Base-by-base conservation (phyloP, 352 stramenopile genomes). In the Phytopythium delawarense region DNA sequence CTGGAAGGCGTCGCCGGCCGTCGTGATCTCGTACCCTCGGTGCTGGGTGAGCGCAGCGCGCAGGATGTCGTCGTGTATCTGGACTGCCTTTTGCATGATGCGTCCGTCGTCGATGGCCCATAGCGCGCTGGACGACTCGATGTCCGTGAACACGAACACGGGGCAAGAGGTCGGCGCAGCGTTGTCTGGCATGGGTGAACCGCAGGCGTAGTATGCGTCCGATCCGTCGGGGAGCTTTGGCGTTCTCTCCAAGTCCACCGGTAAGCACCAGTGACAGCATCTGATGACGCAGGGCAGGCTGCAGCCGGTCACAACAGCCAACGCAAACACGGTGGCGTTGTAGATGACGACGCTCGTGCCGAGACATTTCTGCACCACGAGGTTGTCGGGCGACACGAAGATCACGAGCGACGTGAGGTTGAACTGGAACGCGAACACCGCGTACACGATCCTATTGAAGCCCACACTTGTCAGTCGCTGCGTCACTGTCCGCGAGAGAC, bases 1-100 rank as follows among this genome's bases (percentile, higher is more conserved):
- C 79, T 88, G 81, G 48, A 90, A 90, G 1, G 81, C 70, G 50
- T 90, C 81, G 18, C 81, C 81, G 0, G 65, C 70, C n/a, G 81
- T 91, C 25, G 81, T 88, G 62, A 91, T 85, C 56, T 91, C 81
- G 54, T 91, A 91, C 0, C 81, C 81, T 23, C 70, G 71, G 56
- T 87, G 70, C 7, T 67, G 64, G 32, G 70, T 42, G 37, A 80
- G 56, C 2, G 69, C 37, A 2, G 54, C 25, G 37, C 72, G 61
- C 1, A 83, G 18, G 52, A 83, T 71, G 52, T 78, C 64, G 42
- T 84, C 75, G 50, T 84, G 75, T 1, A 79, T 61, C 51, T 69
- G 61, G 20, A 64, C 75, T 0, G 71, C 68, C 48, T 66, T 49
- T 28, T 76, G 71, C 71, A 84, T 79, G 42, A 79, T 56, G 1